A percentile compares a stretch with the other conserved stretches of the same genome.
Conservation (phyloP, 148 eudicot species). For the Amaranthus cruentus region DNA sequence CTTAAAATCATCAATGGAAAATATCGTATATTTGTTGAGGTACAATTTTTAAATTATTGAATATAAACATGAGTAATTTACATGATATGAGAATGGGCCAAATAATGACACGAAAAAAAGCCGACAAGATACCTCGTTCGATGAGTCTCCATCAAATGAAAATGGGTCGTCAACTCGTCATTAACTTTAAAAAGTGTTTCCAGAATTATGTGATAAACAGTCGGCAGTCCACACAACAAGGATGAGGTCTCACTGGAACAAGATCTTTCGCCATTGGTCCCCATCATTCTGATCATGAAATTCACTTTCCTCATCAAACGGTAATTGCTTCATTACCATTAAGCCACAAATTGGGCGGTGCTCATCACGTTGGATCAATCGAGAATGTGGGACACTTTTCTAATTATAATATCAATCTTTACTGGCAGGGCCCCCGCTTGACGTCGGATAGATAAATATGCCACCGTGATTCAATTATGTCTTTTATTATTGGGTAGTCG, state of each 20-base stretch:
- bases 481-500: too few species aligned
- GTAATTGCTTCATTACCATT: background rate
- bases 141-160: background rate
- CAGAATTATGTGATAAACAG: conserved; percentile 6
- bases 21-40: too few species aligned
- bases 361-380: conserved; percentile 15
- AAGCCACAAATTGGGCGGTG: conserved; percentile 15
- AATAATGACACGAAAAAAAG: background rate
- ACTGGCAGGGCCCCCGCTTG: background rate
- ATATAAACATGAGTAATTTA: too few species aligned
- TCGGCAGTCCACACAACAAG: conserved; percentile 8
- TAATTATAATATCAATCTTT: background rate
- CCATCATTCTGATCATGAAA: conserved; percentile 12
- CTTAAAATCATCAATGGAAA: too few species aligned
- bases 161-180: too few species aligned
- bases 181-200: background rate
- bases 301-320: conserved; percentile 20
- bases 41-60: too few species aligned
- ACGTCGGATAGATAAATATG: background rate
- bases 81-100: background rate
- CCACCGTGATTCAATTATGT: too few species aligned
- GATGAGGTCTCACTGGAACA: conserved; percentile 2
- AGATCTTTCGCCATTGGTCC: conserved; percentile 16
- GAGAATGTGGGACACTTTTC: conserved; percentile 2
- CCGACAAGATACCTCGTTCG: background rate